Evolutionary conservation across 1,139 yeast genomes (phyloP).

Genomic region (Suhomyces yuchorum): DNA sequence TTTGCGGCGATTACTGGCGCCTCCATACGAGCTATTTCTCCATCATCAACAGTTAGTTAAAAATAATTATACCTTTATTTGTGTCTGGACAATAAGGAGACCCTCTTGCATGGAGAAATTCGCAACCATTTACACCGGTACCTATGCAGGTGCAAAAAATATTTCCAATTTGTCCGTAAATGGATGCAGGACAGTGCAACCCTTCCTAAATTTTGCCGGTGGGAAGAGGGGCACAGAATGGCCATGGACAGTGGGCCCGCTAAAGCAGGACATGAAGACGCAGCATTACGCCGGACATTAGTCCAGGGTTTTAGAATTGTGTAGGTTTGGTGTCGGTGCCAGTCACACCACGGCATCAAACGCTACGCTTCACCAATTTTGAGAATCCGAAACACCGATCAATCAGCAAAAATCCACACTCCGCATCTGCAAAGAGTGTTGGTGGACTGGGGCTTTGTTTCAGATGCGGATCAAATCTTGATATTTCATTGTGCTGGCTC

Average conservation of each 20-base stretch:
- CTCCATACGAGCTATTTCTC: neutral
- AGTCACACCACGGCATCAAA: neutral
- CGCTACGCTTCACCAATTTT: no score
- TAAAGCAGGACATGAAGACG: neutral
- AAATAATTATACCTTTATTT: constrained; percentile 2
- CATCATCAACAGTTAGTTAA: constrained; percentile 4
- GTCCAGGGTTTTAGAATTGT: neutral
- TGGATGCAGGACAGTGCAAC: neutral
- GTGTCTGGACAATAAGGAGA: constrained; percentile 5
- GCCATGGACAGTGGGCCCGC: neutral
- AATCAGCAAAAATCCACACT: neutral
- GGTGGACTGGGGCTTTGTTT: neutral
- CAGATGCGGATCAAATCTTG: neutral
- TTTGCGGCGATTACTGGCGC: neutral
- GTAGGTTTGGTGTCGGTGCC: neutral
- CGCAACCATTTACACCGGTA: constrained; percentile 4
- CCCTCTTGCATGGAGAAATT: constrained; percentile 3
- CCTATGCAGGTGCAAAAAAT: constrained; percentile 6
- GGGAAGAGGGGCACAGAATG: neutral
- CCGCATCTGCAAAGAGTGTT: neutral
- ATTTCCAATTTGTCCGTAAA: neutral
- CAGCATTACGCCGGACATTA: neutral
- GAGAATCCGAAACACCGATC: neutral
- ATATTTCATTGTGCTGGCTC: neutral
- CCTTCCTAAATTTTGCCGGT: neutral